Base-by-base conservation (phyloP, 306 rosid genomes). In the Castanea crenata region DNA sequence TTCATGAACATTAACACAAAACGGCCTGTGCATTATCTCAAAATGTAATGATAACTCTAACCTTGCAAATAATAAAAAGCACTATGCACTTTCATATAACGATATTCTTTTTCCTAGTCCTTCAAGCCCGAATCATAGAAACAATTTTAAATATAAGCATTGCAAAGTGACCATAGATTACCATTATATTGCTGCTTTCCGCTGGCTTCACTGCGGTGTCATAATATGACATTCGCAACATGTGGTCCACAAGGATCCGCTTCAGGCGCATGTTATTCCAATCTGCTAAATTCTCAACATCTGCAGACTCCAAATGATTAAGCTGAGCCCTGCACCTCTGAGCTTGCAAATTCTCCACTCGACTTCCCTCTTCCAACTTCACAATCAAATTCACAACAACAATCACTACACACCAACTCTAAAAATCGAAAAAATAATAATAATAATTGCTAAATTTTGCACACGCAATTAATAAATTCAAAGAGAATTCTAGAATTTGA, bases 171-270 rank as follows among this genome's bases (percentile, higher is more conserved):
- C 46, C 46, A 41, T 55, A 76, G 67, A 52, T 34, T 76, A 90
- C 97, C 97, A 88, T 92, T 76, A 95, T 89, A 76, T 89, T 95
- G 85, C 86, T 87, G 86, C 90, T 84, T 76, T 90, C 96, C 0
- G 96, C 90, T 62, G 93, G 81, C 86, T 87, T 93, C 76, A 78
- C 81, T 21, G 99, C 99, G 5, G 98, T 87, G 72, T 93, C 94
- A 55, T 86, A 90, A 74, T 95, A 95, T 0, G 99, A 95, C 98
- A 91, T 93, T 79, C 99, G 85, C 87, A 93, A 81, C 99, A 95
- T 91, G 89, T 95, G 93, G 86, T 95, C 99, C 83, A 93, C 94
- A 74, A 95, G 93, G 79, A 92, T 89, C 79, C 98, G 90, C 74
- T 95, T 95, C 97, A 95, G 52, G 52, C 96, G 94, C 52, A 89